phyloP scores from a whole-genome alignment of 192 early-diverging fungal species.

The Dispira simplex region DNA sequence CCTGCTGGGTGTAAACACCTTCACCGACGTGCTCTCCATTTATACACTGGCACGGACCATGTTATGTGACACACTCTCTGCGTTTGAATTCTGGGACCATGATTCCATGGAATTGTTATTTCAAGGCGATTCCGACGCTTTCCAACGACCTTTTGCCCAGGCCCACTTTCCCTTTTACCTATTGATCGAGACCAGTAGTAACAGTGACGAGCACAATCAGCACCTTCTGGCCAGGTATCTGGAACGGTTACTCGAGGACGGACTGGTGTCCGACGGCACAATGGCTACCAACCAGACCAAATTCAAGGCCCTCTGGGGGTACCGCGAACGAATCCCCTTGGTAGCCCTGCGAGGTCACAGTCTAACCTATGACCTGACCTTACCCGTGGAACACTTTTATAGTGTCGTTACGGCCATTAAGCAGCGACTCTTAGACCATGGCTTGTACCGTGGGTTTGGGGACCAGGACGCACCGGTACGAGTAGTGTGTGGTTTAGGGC shows the following conservation, averaged over 20 bases:
- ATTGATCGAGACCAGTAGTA: constrained; percentile 86
- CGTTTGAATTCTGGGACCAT: constrained; percentile 95
- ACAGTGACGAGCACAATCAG: constrained; percentile 86
- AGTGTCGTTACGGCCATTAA: constrained; percentile 67
- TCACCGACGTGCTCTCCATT: constrained; percentile 60
- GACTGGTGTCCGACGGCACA: constrained; percentile 70
- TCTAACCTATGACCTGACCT: constrained; percentile 97
- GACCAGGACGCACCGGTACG: constrained; percentile 31
- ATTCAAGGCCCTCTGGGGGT: constrained; percentile 62
- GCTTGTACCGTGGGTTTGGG: constrained; percentile 31
- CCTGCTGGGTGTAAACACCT: constrained; percentile 60
- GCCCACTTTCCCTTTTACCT: constrained; percentile 71
- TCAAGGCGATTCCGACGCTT: constrained; percentile 36
- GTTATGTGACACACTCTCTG: constrained; percentile 85
- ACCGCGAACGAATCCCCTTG: constrained; percentile 92
- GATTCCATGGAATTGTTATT: constrained; percentile 55
- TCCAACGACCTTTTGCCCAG: constrained; percentile 44
- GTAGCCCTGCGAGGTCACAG: constrained; percentile 62
- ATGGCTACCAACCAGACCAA: constrained; percentile 85
- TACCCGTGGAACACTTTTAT: constrained; percentile 78
- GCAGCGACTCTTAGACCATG: constrained; percentile 35
- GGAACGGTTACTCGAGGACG: constrained; percentile 58
- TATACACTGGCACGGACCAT: constrained; percentile 63
- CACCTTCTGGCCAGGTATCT: constrained; percentile 67
- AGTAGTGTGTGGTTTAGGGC: constrained; percentile 83